These are phyloP conservation scores for Hansenula sp. DNA, from an alignment of 1,139 yeast genomes.

Conservation along the genomic window DNA sequence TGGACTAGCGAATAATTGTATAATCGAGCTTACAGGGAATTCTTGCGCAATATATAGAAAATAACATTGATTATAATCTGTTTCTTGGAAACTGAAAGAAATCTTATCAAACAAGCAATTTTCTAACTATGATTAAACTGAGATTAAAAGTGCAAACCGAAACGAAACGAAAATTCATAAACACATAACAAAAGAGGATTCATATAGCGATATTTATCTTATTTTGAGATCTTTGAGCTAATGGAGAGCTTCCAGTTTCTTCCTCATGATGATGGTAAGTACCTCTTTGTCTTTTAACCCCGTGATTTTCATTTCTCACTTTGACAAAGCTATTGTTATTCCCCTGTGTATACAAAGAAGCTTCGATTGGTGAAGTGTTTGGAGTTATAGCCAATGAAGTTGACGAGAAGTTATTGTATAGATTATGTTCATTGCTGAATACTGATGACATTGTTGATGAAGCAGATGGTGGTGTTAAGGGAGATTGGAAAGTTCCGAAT, in stretches of 20 bases:
- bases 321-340: conserved; percentile 3
- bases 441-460: conserved; percentile 22
- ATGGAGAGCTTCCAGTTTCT: conserved; percentile 14
- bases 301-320: not conserved
- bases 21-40: too few relatives aligned
- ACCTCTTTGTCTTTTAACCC: conserved; percentile 11
- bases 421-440: conserved; percentile 11
- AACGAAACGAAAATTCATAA: not conserved
- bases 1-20: too few relatives aligned
- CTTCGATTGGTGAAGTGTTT: conserved; percentile 18
- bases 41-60: too few relatives aligned
- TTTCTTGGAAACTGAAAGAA: too few relatives aligned
- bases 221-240: conserved; percentile 21
- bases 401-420: conserved; percentile 15
- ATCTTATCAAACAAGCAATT: too few relatives aligned
- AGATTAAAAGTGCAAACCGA: too few relatives aligned
- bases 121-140: too few relatives aligned
- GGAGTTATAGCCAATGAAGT: conserved; percentile 13
- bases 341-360: conserved; percentile 1
- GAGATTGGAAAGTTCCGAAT: conserved; percentile 4
- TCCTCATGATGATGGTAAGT: conserved; percentile 5
- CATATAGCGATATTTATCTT: conserved; percentile 14
- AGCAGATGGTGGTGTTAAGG: conserved; percentile 22
- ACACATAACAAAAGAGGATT: not conserved
- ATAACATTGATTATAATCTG: too few relatives aligned